Evolutionary conservation across 768 basidiomycete species (phyloP), one percentile per base, ranked within the genome.

Genomic region (Favolaschia claudopus): DNA sequence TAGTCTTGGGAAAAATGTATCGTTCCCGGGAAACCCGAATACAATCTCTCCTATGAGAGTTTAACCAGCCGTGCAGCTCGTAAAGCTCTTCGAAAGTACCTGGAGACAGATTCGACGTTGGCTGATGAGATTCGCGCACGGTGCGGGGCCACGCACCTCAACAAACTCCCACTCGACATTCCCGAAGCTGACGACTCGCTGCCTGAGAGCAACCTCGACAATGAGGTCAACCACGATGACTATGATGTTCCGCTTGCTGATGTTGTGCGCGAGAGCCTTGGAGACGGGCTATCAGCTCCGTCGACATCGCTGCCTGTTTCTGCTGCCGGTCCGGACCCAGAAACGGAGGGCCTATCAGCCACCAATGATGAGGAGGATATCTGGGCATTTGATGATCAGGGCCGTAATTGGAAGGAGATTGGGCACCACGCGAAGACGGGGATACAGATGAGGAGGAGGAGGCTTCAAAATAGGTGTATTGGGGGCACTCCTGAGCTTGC

Each of bases 1-100:
- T 17, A 55, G 43, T 57, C 53, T 3, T 55, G 43, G 43, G 33
- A 27, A 19, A 38, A 33, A 24, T 55, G 53, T 31, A 40, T 29
- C 1, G 36, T 55, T 4, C 39, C 51, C 1, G 39, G 19, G 13
- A 42, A 52, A 7, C 39, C 38, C 2, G 15, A 52, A 14, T 52
- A 52, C 31, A 52, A 52, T 25, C 22, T 52, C 5, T 52, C 39
- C 7, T 52, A 52, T 22, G 51, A 27, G 8, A 31, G 39, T 15
- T 32, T 52, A 2, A 22, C 51, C 3, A 52, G 51, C 17, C 28
- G 25, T 13, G n/a, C 12, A n/a, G 2, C 50, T 5, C 33, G 34
- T 12, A 49, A 27, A 17, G 47, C 19, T 17, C 47, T 49, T 3
- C 34, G 33, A 13, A 12, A 36, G n/a, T 49, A 49, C 37, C 47